Base-by-base conservation (phyloP, 768 basidiomycete genomes). In the Trametes cingulata region DNA sequence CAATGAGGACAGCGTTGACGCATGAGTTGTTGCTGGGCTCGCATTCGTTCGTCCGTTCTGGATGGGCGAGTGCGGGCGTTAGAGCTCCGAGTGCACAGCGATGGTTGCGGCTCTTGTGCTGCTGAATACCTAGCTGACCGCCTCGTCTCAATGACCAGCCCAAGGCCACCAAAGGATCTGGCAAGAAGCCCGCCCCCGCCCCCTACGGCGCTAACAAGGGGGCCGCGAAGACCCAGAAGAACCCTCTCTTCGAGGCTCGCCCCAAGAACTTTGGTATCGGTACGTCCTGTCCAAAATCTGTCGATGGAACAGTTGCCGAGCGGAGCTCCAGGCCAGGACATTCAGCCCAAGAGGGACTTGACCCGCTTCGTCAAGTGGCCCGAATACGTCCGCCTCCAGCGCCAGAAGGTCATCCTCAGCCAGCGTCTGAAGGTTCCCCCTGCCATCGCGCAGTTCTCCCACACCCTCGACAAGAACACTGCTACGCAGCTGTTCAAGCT, bases 361-460 rank as follows among this genome's bases (percentile, higher is more conserved):
- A 96, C 93, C 59, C 92, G 95, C 74, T 98, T 98, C 80, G 92
- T 98, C 80, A 98, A 97, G 77, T 99, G 96, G 96, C 96, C 96
- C 68, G 93, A 95, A 80, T 98, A 98, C 72, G 86, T 98, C 68
- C 93, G 95, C 72, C 89, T 98, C 46, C 96, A 98, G 73, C 88
- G 96, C 73, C 95, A 98, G 78, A 98, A 98, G 81, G 93, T 98
- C 71, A 96, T 98, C 78, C 88, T 98, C 61, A 81, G 91, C 84
- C 94, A 98, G 79, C 93, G 96, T 70, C 82, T 98, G 68, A 98
- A 98, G 85, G 95, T 97, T 25, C 96, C 96, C 66, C 96, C 96
- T 40, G 93, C 96, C 68, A 95, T 99, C 69, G 92, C 95, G 48
- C 96, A 99, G 75, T 98, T 98, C 83, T 86, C 88, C n/a, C 84